Evolutionary conservation across 768 basidiomycete genomes (phyloP), one percentile per base, ranked within the genome.

Genomic region (Rhodotorula diobovata): DNA sequence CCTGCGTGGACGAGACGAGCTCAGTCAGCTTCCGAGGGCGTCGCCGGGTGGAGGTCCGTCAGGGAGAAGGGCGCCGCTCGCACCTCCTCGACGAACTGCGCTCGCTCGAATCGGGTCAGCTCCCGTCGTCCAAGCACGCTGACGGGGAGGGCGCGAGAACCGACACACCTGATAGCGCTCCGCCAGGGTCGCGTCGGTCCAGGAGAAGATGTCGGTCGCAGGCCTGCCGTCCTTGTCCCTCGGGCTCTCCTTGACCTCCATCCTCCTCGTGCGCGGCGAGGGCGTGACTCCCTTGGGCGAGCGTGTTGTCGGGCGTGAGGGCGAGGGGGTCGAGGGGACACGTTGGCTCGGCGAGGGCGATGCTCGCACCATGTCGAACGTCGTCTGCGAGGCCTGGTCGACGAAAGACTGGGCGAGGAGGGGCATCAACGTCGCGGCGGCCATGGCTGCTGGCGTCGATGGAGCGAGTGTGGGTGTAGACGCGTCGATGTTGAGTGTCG

Each of bases 131-230:
- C 34, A 34, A 58, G 30, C 25, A 28, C 62, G 30, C 73, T 87
- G 89, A 84, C 90, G 88, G 81, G 88, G 84, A 62, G 3, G 53
- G 6, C 20, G 23, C 14, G 18, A 59, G 60, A n/a, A 59, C 61
- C 39, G 65, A 89, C 89, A 84, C 63, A 90, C 84, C 68, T 87
- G 85, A 55, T 90, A 84, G 57, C 85, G 85, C 77, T 89, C 85
- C 35, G 87, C 86, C 50, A 91, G 83, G 67, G 84, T 85, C 70
- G 88, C 84, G 81, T 91, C 90, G 10, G 88, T 86, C 68, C 91
- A 83, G 0, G 87, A 87, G 82, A 88, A 90, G 34, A 90, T 85
- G 81, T 90, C 88, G 11, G 79, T 35, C 37, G 34, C 48, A 21
- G 39, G 25, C 20, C 20, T 30, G 6, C 28, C 45, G 30, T 69